These are phyloP conservation scores for Primulina huaijiensis DNA, from an alignment of 257 asterid species.

Conservation along the genomic window DNA sequence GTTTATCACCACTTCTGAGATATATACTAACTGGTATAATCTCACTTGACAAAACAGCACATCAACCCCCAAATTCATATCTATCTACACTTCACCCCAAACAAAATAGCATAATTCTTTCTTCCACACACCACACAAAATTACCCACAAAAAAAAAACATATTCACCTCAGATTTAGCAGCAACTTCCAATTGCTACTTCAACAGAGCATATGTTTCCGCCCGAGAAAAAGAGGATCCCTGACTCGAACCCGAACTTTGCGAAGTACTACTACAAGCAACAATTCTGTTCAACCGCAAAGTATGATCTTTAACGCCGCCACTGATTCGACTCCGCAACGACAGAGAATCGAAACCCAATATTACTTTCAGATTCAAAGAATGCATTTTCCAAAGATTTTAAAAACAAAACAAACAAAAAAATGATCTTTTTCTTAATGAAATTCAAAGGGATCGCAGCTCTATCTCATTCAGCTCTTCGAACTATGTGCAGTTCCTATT, in stretches of 20 bases:
- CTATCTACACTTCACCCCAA: background rate
- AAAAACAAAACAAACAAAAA: too few relatives aligned
- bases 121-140: too few relatives aligned
- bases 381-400: conserved; percentile 39
- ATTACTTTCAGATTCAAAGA: conserved; percentile 42
- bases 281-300: conserved; percentile 32
- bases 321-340: conserved; percentile 36
- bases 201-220: conserved; percentile 66
- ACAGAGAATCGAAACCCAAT: conserved; percentile 30
- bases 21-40: too few relatives aligned
- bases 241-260: conserved; percentile 35
- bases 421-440: background rate
- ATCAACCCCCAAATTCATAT: background rate
- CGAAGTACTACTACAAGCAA: conserved; percentile 46
- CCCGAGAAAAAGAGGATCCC: conserved; percentile 47
- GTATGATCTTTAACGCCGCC: conserved; percentile 15
- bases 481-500: conserved; percentile 16
- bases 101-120: too few relatives aligned
- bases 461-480: conserved; percentile 13
- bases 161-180: conserved; percentile 69
- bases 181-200: conserved; percentile 86
- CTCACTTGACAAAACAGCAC: too few relatives aligned
- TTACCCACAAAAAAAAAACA: background rate
- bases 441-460: background rate
- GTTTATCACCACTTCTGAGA: background rate